These are phyloP conservation scores for Russula brevipes DNA, from an alignment of 768 basidiomycete species.

Conservation along the genomic window DNA sequence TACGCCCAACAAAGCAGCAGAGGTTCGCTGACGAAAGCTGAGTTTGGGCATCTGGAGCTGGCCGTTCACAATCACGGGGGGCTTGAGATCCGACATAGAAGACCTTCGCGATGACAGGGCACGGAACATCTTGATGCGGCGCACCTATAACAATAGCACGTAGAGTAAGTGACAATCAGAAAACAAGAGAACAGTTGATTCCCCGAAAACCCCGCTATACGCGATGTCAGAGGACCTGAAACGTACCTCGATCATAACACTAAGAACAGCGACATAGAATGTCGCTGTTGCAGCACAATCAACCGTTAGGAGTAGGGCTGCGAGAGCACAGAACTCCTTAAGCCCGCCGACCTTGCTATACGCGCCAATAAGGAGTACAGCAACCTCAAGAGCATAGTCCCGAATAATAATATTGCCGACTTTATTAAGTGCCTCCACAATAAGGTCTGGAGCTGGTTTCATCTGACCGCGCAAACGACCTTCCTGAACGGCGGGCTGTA, in stretches of 20 bases:
- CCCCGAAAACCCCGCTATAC: slow-evolving; percentile 11
- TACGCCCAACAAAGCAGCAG: slow-evolving; percentile 37
- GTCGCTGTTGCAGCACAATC: slow-evolving; percentile 89
- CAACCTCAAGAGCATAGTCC: slow-evolving; percentile 91
- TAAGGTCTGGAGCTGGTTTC: slow-evolving; percentile 77
- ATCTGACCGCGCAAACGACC: slow-evolving; percentile 39
- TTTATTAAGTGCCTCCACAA: slow-evolving; percentile 74
- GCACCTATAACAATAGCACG: slow-evolving; percentile 44
- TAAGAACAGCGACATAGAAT: slow-evolving; percentile 82
- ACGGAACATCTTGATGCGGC: slow-evolving; percentile 61
- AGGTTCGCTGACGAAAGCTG: slow-evolving; percentile 29
- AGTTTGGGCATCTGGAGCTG: slow-evolving; percentile 26
- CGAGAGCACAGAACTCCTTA: slow-evolving; percentile 91
- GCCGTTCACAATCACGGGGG: slow-evolving; percentile 24
- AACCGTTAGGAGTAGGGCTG: slow-evolving; percentile 77
- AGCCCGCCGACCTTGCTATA: slow-evolving; percentile 83
- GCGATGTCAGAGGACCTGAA: background rate
- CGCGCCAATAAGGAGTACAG: slow-evolving; percentile 82
- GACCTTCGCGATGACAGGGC: slow-evolving; percentile 39
- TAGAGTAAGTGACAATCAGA: slow-evolving; percentile 9
- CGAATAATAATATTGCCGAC: slow-evolving; percentile 82
- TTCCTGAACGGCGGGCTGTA: slow-evolving; percentile 30
- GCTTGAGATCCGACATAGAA: slow-evolving; percentile 27
- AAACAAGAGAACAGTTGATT: slow-evolving; percentile 4
- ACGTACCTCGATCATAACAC: slow-evolving; percentile 92